Conservation (phyloP, 495 filamentous ascomycete genomes). For the Thermothielavioides terrestris region DNA sequence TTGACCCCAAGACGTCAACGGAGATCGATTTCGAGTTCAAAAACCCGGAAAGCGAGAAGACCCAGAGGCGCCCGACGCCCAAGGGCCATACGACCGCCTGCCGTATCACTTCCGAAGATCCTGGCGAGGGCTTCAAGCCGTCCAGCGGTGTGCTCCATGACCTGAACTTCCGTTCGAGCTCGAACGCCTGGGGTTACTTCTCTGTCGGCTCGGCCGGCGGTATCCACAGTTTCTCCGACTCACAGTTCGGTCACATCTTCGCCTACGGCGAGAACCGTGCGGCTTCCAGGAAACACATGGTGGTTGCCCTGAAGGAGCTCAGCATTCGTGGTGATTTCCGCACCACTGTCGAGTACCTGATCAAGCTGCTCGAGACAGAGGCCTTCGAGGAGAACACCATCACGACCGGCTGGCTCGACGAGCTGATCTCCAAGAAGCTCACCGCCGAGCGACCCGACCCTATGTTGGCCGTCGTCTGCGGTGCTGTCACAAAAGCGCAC, state of each 20-base stretch:
- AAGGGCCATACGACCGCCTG: slow-evolving; percentile 97
- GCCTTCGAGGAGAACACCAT: slow-evolving; percentile 99
- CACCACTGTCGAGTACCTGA: slow-evolving; percentile 97
- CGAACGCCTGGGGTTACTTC: slow-evolving; percentile 99
- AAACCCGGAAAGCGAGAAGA: slow-evolving; percentile 70
- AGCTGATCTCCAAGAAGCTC: slow-evolving; percentile 95
- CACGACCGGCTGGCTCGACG: slow-evolving; percentile 97
- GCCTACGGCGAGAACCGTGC: slow-evolving; percentile 95
- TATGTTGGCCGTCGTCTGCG: slow-evolving; percentile 82
- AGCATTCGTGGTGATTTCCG: slow-evolving; percentile 99
- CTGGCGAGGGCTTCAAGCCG: slow-evolving; percentile 98
- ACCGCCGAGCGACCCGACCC: slow-evolving; percentile 93
- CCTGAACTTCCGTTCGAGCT: slow-evolving; percentile 95
- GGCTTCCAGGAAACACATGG: slow-evolving; percentile 98
- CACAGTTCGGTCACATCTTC: slow-evolving; percentile 98
- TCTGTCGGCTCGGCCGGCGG: slow-evolving; percentile 92
- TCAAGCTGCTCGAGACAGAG: slow-evolving; percentile 96
- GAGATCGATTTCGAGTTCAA: slow-evolving; percentile 97
- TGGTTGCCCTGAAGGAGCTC: slow-evolving; percentile 94
- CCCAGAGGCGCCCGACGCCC: slow-evolving; percentile 79
- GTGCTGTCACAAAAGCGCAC: slow-evolving; percentile 92
- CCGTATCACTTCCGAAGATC: slow-evolving; percentile 98
- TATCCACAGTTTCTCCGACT: slow-evolving; percentile 99
- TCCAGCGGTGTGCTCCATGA: slow-evolving; percentile 99
- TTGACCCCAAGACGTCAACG: slow-evolving; percentile 75